Conservation (phyloP, 2,329 filamentous ascomycete genomes). For the Colletotrichum camelliae region DNA sequence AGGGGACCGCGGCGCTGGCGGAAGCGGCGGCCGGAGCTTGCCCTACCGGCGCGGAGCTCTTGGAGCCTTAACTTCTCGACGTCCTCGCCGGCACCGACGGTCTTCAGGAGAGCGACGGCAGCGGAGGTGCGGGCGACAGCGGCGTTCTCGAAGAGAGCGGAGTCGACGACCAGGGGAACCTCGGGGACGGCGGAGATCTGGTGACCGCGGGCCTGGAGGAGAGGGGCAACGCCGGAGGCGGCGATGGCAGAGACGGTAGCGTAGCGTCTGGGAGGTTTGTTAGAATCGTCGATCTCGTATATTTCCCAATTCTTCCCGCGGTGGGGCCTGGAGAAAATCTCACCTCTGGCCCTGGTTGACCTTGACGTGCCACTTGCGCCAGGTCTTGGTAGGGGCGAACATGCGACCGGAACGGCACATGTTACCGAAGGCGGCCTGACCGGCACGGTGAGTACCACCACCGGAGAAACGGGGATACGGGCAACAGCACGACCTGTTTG, state of each 20-base stretch:
- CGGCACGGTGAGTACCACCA: constrained; percentile 99
- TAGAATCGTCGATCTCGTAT: neutral
- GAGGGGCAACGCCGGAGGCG: constrained; percentile 92
- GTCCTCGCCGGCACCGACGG: constrained; percentile 87
- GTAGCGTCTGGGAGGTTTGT: constrained; percentile 72
- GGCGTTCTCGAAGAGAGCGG: constrained; percentile 81
- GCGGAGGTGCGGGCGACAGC: constrained; percentile 87
- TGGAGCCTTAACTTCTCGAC: constrained; percentile 95
- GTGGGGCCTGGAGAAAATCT: constrained; percentile 37
- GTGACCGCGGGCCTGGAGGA: constrained; percentile 97
- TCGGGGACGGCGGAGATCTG: constrained; percentile 90
- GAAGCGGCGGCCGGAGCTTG: constrained; percentile 96
- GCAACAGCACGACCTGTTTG: constrained; percentile 91
- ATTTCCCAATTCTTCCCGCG: neutral
- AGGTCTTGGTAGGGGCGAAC: constrained; percentile 99
- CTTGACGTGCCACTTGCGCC: constrained; percentile 99
- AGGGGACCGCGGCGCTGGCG: constrained; percentile 97
- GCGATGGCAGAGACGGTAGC: constrained; percentile 97
- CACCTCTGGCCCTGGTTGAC: constrained; percentile 98
- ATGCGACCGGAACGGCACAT: constrained; percentile 99
- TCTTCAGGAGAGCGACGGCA: constrained; percentile 86
- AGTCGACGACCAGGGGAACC: constrained; percentile 96
- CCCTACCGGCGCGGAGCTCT: constrained; percentile 97
- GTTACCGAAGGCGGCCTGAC: constrained; percentile 99
- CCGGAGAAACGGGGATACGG: constrained; percentile 99